Percentiles rank a stretch among this genome's conserved stretches.
phyloP scores from a whole-genome alignment of 1,284 basidiomycete species.

The Ganoderma resinaceum region DNA sequence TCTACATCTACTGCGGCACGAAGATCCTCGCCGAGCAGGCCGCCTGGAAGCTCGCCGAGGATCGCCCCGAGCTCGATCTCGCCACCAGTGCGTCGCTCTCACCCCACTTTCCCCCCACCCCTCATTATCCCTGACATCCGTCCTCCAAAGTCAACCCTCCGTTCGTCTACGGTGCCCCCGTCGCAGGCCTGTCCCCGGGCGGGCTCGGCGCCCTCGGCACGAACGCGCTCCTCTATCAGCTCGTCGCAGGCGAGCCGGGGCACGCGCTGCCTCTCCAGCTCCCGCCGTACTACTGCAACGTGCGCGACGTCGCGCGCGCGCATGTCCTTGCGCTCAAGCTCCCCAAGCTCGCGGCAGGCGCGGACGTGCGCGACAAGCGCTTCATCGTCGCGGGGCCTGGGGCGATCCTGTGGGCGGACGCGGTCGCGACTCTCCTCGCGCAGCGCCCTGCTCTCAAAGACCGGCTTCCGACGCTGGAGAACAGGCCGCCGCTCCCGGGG shows the following conservation, averaged over 20 bases:
- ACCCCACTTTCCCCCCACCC: neutral
- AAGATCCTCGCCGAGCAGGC: conserved; percentile 37
- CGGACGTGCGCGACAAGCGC: conserved; percentile 33
- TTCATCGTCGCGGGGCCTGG: conserved; percentile 31
- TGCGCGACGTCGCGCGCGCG: conserved; percentile 38
- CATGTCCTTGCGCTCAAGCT: conserved; percentile 32
- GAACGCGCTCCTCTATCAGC: conserved; percentile 23
- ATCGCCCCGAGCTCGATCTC: conserved; percentile 35
- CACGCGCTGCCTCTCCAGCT: conserved; percentile 20
- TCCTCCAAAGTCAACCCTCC: conserved; percentile 26
- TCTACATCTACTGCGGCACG: conserved; percentile 27
- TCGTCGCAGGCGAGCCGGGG: conserved; percentile 21
- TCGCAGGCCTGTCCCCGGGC: conserved; percentile 7
- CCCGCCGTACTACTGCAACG: conserved; percentile 28
- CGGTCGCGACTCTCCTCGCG: conserved; percentile 28
- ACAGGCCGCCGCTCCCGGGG: conserved; percentile 12
- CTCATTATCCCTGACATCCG: neutral
- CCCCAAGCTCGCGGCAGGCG: conserved; percentile 10
- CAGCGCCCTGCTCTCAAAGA: conserved; percentile 35
- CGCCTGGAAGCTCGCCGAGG: conserved; percentile 36
- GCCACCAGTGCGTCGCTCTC: conserved; percentile 28
- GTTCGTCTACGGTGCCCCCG: conserved; percentile 27
- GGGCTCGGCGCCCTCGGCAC: conserved; percentile 14
- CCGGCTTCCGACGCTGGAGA: conserved; percentile 19
- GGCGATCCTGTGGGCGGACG: conserved; percentile 28